Percentiles rank a stretch among this genome's conserved stretches.
Evolutionary conservation across 2,329 filamentous ascomycete genomes (phyloP).

Genomic region (Sporothrix humicola): DNA sequence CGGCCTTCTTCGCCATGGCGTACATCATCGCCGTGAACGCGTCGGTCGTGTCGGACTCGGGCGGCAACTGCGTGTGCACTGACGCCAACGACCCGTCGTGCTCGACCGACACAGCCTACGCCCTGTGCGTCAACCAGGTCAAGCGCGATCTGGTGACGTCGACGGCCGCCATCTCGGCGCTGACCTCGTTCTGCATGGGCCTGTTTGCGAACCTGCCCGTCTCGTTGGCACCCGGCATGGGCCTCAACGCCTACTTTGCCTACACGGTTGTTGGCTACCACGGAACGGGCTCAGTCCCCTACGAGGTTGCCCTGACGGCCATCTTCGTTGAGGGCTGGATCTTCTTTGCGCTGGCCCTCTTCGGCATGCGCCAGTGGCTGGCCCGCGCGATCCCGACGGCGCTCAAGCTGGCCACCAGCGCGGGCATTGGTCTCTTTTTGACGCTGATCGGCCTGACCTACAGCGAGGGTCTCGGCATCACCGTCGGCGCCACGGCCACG

Average conservation of each 20-base stretch:
- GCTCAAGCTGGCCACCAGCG: constrained; percentile 68
- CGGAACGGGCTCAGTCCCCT: constrained; percentile 62
- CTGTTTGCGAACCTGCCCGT: constrained; percentile 83
- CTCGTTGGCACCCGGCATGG: constrained; percentile 64
- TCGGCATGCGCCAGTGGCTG: constrained; percentile 75
- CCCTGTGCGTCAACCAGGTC: constrained; percentile 30
- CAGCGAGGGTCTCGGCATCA: constrained; percentile 82
- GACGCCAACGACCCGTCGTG: constrained; percentile 44
- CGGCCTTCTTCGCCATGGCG: constrained; percentile 81
- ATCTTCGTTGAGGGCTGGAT: constrained; percentile 70
- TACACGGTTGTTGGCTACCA: constrained; percentile 69
- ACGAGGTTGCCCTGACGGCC: constrained; percentile 65
- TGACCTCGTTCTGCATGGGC: constrained; percentile 77
- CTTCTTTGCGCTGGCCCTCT: constrained; percentile 67
- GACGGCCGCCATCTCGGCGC: constrained; percentile 76
- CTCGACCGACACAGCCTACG: constrained; percentile 43
- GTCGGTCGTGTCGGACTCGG: constrained; percentile 74
- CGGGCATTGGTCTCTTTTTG: constrained; percentile 68
- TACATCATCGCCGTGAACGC: constrained; percentile 82
- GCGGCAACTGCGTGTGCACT: constrained; percentile 74
- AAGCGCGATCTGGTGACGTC: constrained; percentile 79
- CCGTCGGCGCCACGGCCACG: constrained; percentile 67
- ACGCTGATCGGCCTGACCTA: constrained; percentile 74
- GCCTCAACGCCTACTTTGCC: constrained; percentile 70
- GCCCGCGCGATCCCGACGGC: constrained; percentile 68